Evolutionary conservation across 306 rosid species (phyloP).

Genomic region (Rosa lucieae): DNA sequence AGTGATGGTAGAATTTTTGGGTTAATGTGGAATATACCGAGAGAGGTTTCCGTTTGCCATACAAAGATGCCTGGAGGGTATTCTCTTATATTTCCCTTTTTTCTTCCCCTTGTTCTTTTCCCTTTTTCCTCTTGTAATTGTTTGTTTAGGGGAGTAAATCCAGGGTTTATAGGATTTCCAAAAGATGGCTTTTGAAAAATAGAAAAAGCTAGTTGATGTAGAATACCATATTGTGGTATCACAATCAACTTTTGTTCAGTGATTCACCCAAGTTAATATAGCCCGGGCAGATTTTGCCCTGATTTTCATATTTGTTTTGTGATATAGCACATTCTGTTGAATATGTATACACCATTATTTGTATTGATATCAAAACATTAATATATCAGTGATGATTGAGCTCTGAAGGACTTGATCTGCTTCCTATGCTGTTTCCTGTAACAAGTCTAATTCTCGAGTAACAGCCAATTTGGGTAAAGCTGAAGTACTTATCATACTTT

Average conservation of each 20-base stretch:
- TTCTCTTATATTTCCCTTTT: constrained; percentile 2
- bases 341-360: constrained; percentile 24
- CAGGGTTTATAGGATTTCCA: constrained; percentile 8
- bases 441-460: too few relatives aligned
- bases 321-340: constrained; percentile 25
- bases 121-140: constrained; percentile 18
- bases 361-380: constrained; percentile 16
- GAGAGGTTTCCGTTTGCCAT: constrained; percentile 12
- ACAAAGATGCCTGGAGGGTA: constrained; percentile 15
- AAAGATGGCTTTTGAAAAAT: constrained; percentile 16
- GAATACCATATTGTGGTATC: constrained; percentile 20
- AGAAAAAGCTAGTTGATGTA: constrained; percentile 21
- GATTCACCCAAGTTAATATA: constrained; percentile 16
- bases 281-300: constrained; percentile 10
- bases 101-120: not conserved
- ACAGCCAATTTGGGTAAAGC: too few relatives aligned
- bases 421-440: too few relatives aligned
- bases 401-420: constrained; percentile 11
- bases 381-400: constrained; percentile 26
- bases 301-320: constrained; percentile 21
- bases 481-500: too few relatives aligned
- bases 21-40: not conserved
- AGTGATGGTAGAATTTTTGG: constrained; percentile 5
- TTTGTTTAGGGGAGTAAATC: constrained; percentile 19
- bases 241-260: constrained; percentile 14